Evolutionary conservation across 257 asterid species (phyloP).

Genomic region (Solanum tarijense): DNA sequence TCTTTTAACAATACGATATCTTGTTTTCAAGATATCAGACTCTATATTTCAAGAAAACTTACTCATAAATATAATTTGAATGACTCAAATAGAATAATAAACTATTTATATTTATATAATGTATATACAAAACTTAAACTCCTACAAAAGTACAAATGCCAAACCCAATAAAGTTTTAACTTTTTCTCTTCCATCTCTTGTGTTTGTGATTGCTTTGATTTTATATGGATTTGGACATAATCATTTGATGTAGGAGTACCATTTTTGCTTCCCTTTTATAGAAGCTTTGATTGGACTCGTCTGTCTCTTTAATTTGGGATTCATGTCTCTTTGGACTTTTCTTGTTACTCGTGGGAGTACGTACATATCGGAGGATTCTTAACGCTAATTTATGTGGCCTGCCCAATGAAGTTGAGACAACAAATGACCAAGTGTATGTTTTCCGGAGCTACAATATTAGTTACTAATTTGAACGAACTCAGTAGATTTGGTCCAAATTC

Average conservation of each 20-base stretch:
- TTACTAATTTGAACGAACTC: no score
- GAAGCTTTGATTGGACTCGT: slow-evolving; percentile 31
- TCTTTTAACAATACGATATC: background rate
- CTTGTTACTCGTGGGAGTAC: background rate
- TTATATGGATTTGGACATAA: slow-evolving; percentile 52
- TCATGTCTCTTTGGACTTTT: background rate
- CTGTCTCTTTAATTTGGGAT: background rate
- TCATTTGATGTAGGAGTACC: slow-evolving; percentile 38
- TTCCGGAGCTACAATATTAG: background rate
- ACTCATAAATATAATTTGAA: background rate
- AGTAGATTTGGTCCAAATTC: background rate
- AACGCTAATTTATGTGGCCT: background rate
- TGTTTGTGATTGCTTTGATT: slow-evolving; percentile 18
- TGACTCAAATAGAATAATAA: no score
- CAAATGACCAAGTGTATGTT: background rate
- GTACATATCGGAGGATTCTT: background rate
- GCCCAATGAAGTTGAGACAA: background rate
- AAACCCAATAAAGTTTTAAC: background rate
- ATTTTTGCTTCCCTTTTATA: slow-evolving; percentile 23
- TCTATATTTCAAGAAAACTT: background rate
- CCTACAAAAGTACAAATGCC: background rate
- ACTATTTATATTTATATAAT: background rate
- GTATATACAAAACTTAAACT: no score
- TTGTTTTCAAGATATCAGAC: background rate
- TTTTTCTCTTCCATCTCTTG: background rate